These are phyloP conservation scores for Gossypium turneri DNA, from an alignment of 345 rosid species.

Conservation along the genomic window DNA sequence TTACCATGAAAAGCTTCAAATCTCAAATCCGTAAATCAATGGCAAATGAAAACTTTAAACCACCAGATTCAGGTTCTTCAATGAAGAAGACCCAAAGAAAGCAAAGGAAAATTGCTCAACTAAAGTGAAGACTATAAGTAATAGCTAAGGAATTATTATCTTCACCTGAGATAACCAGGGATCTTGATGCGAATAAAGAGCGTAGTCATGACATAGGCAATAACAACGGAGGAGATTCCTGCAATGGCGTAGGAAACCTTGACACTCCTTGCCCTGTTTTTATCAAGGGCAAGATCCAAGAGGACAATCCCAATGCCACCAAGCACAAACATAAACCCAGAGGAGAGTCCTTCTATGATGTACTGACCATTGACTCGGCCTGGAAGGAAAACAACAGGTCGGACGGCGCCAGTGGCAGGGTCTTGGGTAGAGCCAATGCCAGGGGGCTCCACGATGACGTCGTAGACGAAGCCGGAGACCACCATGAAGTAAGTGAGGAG, in stretches of 20 bases:
- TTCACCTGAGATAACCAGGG: slow-evolving; percentile 82
- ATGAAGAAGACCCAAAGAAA: background rate
- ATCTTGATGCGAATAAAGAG: slow-evolving; percentile 96
- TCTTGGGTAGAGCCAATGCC: slow-evolving; percentile 96
- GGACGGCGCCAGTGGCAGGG: slow-evolving; percentile 73
- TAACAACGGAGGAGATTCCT: slow-evolving; percentile 60
- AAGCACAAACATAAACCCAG: slow-evolving; percentile 91
- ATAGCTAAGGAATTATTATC: background rate
- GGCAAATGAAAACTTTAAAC: background rate
- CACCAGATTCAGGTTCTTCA: background rate
- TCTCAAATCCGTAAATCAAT: background rate
- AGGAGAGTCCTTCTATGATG: slow-evolving; percentile 95
- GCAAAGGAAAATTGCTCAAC: slow-evolving; percentile 5
- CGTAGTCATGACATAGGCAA: slow-evolving; percentile 88
- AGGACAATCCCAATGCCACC: slow-evolving; percentile 86
- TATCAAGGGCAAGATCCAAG: slow-evolving; percentile 84
- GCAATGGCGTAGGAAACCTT: slow-evolving; percentile 79
- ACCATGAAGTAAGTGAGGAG: slow-evolving; percentile 36
- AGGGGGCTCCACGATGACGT: slow-evolving; percentile 93
- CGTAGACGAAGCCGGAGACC: slow-evolving; percentile 86
- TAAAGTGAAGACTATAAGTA: background rate
- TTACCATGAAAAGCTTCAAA: background rate
- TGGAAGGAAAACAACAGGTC: slow-evolving; percentile 85
- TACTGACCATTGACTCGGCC: slow-evolving; percentile 96
- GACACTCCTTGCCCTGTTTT: slow-evolving; percentile 75